A percentile compares a stretch with the other conserved stretches of the same genome.
phyloP scores from a whole-genome alignment of 495 filamentous ascomycete species.

The Schizothecium vesticola region DNA sequence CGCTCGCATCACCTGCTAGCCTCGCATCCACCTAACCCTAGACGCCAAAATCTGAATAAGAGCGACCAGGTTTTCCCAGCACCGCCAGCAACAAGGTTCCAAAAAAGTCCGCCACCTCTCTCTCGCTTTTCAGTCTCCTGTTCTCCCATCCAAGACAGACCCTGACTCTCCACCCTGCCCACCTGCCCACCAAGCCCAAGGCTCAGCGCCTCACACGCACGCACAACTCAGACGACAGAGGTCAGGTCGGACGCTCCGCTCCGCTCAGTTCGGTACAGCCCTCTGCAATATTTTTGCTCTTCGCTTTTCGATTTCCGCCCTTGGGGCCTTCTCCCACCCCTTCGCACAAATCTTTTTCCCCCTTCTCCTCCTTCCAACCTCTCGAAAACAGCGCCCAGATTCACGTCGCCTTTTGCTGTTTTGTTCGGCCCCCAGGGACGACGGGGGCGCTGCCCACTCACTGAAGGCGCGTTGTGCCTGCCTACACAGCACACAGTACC shows the following conservation, averaged over 20 bases:
- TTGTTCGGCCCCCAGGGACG: conserved; percentile 21
- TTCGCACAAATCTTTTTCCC: background rate
- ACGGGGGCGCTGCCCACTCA: conserved; percentile 26
- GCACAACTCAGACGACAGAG: background rate
- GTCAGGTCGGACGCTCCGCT: conserved; percentile 1
- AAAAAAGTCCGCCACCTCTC: background rate
- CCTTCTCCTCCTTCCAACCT: background rate
- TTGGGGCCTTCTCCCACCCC: background rate
- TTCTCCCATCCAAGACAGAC: background rate
- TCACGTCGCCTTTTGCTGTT: conserved; percentile 20
- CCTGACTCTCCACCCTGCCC: background rate
- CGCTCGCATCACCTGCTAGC: background rate
- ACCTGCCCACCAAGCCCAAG: background rate
- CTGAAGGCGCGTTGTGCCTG: conserved; percentile 24
- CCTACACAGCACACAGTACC: conserved; percentile 30
- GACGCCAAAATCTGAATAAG: background rate
- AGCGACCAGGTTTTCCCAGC: background rate
- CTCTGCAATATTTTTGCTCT: background rate
- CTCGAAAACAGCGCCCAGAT: background rate
- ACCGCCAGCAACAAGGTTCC: background rate
- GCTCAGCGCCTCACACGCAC: background rate
- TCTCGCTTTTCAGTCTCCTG: background rate
- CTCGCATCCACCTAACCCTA: background rate
- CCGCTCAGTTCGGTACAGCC: background rate
- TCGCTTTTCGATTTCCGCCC: background rate